A percentile compares a stretch with the other conserved stretches of the same genome.
Conservation (phyloP, 768 basidiomycete genomes). For the Tephrocybe rancida region DNA sequence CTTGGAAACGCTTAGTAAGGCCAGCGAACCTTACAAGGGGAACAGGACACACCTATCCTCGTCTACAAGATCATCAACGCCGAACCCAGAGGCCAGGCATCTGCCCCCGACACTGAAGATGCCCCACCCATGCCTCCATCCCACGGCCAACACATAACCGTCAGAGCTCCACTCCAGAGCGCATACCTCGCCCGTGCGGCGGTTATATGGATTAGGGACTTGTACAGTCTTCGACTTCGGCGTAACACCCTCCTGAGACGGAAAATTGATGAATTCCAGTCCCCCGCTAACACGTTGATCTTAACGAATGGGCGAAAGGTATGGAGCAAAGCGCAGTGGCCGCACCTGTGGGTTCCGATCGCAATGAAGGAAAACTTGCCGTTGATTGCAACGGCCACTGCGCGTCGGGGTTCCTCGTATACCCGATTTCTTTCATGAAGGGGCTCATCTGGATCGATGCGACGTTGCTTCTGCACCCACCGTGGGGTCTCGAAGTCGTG, state of each 20-base stretch:
- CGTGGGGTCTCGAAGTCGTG: constrained; percentile 73
- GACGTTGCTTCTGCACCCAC: constrained; percentile 79
- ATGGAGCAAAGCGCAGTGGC: not conserved
- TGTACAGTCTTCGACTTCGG: constrained; percentile 65
- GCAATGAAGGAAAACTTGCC: constrained; percentile 81
- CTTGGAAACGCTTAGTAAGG: constrained; percentile 24
- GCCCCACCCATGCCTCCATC: constrained; percentile 90
- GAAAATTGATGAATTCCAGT: constrained; percentile 70
- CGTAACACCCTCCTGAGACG: constrained; percentile 56
- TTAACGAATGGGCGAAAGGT: not conserved
- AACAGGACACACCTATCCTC: constrained; percentile 42
- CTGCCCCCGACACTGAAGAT: constrained; percentile 89
- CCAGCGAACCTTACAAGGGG: constrained; percentile 5
- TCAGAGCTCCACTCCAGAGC: constrained; percentile 93
- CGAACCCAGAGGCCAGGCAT: constrained; percentile 79
- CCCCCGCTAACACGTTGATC: constrained; percentile 51
- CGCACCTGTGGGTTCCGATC: constrained; percentile 72
- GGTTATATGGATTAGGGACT: constrained; percentile 63
- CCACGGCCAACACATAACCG: constrained; percentile 92
- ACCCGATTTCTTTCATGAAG: constrained; percentile 24
- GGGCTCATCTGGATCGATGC: constrained; percentile 49
- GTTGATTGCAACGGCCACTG: constrained; percentile 70
- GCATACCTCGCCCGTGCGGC: constrained; percentile 61
- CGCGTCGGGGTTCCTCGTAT: constrained; percentile 70
- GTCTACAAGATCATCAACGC: constrained; percentile 64